These are phyloP conservation scores for Aspergillus novoparasiticus DNA, from an alignment of 2,329 filamentous ascomycete genomes.

Conservation along the genomic window DNA sequence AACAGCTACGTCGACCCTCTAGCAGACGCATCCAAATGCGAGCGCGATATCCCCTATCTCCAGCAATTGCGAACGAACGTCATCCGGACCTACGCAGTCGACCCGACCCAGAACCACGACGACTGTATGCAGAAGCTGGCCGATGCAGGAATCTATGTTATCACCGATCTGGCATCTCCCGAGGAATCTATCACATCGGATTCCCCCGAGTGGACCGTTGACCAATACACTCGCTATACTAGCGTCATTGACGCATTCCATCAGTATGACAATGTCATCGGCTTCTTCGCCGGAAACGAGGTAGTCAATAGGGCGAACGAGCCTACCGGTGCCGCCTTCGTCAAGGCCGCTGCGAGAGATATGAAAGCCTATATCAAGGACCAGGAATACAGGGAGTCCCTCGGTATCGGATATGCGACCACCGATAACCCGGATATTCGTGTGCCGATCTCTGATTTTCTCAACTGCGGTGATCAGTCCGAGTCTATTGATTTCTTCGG, in stretches of 20 bases:
- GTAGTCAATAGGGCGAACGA: conserved; percentile 88
- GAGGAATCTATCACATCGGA: conserved; percentile 81
- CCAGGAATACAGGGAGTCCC: conserved; percentile 68
- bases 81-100: conserved; percentile 92
- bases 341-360: conserved; percentile 97
- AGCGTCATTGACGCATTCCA: conserved; percentile 78
- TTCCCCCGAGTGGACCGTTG: conserved; percentile 74
- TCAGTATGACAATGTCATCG: conserved; percentile 86
- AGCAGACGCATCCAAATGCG: conserved; percentile 69
- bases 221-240: conserved; percentile 79
- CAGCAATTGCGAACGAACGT: conserved; percentile 80
- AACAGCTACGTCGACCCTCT: conserved; percentile 78
- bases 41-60: conserved; percentile 83
- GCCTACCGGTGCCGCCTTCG: conserved; percentile 86
- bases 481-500: conserved; percentile 93
- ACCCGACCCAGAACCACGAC: conserved; percentile 76
- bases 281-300: conserved; percentile 99
- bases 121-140: conserved; percentile 82
- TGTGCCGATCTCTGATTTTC: conserved; percentile 81
- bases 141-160: conserved; percentile 88
- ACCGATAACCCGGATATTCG: conserved; percentile 91
- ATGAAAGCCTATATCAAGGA: conserved; percentile 90
- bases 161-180: conserved; percentile 87
- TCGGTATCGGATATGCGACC: conserved; percentile 94
- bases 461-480: conserved; percentile 76